A percentile compares a stretch with the other conserved stretches of the same genome.
phyloP scores from a whole-genome alignment of 495 filamentous ascomycete genomes.

The Daldinia grandis region DNA sequence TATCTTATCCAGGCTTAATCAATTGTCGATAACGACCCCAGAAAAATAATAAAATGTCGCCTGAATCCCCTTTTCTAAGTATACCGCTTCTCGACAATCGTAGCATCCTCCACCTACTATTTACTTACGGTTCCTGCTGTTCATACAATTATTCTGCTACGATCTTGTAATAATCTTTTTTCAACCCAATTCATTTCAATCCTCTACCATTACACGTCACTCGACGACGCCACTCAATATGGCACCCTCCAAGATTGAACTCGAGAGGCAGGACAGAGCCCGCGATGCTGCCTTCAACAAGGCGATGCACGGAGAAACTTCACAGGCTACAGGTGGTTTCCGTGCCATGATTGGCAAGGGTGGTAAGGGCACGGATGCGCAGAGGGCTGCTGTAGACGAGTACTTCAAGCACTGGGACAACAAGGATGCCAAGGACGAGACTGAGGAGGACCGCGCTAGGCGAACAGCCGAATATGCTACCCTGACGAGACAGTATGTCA shows the following conservation, averaged over 20 bases:
- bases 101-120: constrained; percentile 11
- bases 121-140: background rate
- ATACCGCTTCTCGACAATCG: constrained; percentile 2
- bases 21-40: constrained; percentile 33
- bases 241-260: constrained; percentile 65
- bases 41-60: constrained; percentile 39
- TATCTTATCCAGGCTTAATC: constrained; percentile 5
- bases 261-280: constrained; percentile 85
- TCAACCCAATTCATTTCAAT: background rate
- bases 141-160: constrained; percentile 4
- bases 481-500: constrained; percentile 88
- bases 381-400: constrained; percentile 91
- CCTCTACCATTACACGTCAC: background rate
- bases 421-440: constrained; percentile 84
- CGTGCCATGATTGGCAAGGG: constrained; percentile 88
- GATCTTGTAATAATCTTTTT: constrained; percentile 1
- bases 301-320: constrained; percentile 87
- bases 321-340: constrained; percentile 75
- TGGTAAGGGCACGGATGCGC: constrained; percentile 80
- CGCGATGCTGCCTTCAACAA: constrained; percentile 96
- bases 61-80: constrained; percentile 16
- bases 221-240: constrained; percentile 57
- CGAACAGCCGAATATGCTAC: constrained; percentile 93
- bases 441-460: constrained; percentile 79
- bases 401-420: constrained; percentile 99